These are phyloP conservation scores for Limnanthes douglasii DNA, from an alignment of 345 rosid species.

Conservation along the genomic window DNA sequence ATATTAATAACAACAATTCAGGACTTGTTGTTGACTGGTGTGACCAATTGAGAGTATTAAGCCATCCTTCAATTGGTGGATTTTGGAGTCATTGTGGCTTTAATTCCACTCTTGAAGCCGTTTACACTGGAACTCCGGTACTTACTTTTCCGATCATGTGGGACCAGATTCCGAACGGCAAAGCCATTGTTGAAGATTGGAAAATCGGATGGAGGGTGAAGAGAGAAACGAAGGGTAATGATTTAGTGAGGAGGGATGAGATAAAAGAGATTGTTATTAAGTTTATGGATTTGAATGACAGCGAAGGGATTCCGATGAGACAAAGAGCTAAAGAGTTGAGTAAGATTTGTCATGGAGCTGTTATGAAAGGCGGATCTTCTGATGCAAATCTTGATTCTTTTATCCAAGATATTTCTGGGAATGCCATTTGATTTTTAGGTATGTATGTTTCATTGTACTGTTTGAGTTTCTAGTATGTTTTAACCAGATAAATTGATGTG, in stretches of 20 bases:
- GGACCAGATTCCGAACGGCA: slow-evolving; percentile 35
- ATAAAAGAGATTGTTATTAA: slow-evolving; percentile 14
- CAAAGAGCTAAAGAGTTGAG: slow-evolving; percentile 4
- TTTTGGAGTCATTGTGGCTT: slow-evolving; percentile 64
- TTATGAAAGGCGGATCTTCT: slow-evolving; percentile 14
- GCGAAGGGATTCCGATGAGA: slow-evolving; percentile 8
- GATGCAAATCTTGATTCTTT: slow-evolving; percentile 21
- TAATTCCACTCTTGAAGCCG: slow-evolving; percentile 43
- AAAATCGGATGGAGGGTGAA: slow-evolving; percentile 28
- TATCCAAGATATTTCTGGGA: slow-evolving; percentile 10
- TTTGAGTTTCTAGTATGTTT: no score
- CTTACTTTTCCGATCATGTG: slow-evolving; percentile 27
- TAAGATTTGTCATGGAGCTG: slow-evolving; percentile 1
- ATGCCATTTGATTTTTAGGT: background rate
- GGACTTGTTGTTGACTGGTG: slow-evolving; percentile 33
- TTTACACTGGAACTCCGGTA: slow-evolving; percentile 30
- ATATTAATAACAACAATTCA: no score
- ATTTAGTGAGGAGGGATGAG: slow-evolving; percentile 17
- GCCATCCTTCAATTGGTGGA: slow-evolving; percentile 35
- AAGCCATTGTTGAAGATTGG: slow-evolving; percentile 44
- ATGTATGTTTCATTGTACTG: background rate
- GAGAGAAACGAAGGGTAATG: slow-evolving; percentile 1
- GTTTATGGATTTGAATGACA: slow-evolving; percentile 10
- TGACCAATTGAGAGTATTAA: slow-evolving; percentile 34
- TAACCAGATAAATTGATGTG: no score